Base-by-base conservation (phyloP, 164 flowering plant genomes). In the Macadamia integrifolia region DNA sequence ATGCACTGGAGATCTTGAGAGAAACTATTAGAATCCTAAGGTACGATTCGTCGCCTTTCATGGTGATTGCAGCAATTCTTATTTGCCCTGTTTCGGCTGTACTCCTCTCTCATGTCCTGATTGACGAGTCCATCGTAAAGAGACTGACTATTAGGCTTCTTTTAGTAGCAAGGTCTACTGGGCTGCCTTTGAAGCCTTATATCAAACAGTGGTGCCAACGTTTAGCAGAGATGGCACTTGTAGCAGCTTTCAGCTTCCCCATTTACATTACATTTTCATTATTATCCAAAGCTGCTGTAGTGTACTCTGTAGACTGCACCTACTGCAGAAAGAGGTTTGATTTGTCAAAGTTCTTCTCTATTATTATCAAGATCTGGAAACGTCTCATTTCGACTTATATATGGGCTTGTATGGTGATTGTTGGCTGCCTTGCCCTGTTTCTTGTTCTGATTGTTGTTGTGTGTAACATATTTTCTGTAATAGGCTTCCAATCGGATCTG, bases 21-120 rank as follows among this genome's bases (percentile, higher is more conserved):
- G 99, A 95, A 79, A 88, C 94, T 0, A 82, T 91, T 10, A 71
- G 94, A 66, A 89, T 95, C 71, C 83, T 95, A 7, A 79, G 98
- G 59, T 87, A 67, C 70, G 90, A 95, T 76, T 74, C 76, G 1
- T 64, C 74, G 0, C 82, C 80, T 17, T 88, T 95, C 70, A 69
- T 89, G 85, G 60, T 71, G 2, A 88, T 85, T 57, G 79, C 87
- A 0, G 89, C 89, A 0, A 64, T 88, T 56, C 75, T 92, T 7
- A 88, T 95, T 52, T 92, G 92, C 64, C 97, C 97, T 30, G 81
- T 90, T 0, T 86, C 96, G 6, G 90, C 90, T 3, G 63, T 88
- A 32, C 43, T 83, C 3, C 72, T 95, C 57, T 87, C 99, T 0
- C 87, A 95, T 76, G 80, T 83, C 9, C 75, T 92, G 7, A 92